Conservation (phyloP, 495 filamentous ascomycete genomes). For the Penicillium samsonianum region DNA sequence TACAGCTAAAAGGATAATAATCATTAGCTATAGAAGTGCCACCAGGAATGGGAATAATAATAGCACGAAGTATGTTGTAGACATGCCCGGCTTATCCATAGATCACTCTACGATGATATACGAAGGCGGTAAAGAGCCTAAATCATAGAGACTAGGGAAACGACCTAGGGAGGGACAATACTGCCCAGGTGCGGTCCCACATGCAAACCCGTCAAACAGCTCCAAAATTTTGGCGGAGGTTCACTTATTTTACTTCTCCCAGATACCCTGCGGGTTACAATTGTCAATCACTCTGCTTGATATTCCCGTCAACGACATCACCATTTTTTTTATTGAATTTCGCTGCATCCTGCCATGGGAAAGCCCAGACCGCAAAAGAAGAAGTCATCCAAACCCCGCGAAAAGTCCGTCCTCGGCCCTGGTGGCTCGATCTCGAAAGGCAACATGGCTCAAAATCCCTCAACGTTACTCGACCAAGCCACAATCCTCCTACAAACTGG, state of each 20-base stretch:
- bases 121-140: too few species aligned
- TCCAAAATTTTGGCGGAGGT: conserved; percentile 41
- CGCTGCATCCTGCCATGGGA: conserved; percentile 40
- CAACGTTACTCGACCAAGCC: conserved; percentile 66
- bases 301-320: background rate
- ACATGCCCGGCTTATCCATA: too few species aligned
- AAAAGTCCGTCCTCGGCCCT: conserved; percentile 50
- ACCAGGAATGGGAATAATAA: too few species aligned
- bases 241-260: conserved; percentile 28
- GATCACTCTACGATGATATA: too few species aligned
- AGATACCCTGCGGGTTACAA: conserved; percentile 15
- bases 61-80: too few species aligned
- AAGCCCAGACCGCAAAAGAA: conserved; percentile 50
- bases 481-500: conserved; percentile 68
- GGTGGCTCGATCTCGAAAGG: conserved; percentile 46
- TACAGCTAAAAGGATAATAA: too few species aligned
- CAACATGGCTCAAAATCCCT: conserved; percentile 51
- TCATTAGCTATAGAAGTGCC: too few species aligned
- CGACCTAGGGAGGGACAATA: too few species aligned
- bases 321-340: conserved; percentile 2
- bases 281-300: conserved; percentile 10
- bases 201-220: conserved; percentile 54
- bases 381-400: conserved; percentile 46
- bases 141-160: too few species aligned
- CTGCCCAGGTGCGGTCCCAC: conserved; percentile 45